Evolutionary conservation across 2,329 filamentous ascomycete genomes (phyloP).

Genomic region (Anisogramma anomala): DNA sequence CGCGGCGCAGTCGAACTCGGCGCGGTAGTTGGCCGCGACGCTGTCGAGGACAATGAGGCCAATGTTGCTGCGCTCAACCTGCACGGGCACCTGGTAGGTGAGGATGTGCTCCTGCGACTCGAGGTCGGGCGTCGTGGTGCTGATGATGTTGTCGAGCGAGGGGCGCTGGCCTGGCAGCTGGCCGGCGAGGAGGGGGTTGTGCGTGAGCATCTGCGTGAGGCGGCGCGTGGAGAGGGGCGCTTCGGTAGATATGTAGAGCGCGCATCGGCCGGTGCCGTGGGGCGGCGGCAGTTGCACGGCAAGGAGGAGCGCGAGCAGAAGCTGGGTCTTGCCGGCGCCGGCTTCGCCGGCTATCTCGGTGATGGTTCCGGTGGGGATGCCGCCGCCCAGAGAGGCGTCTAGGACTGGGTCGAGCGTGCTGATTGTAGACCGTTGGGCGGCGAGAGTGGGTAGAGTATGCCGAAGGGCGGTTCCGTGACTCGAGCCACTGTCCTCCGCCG

Average conservation of each 20-base stretch:
- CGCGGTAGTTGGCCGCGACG: slow-evolving; percentile 89
- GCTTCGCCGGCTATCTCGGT: slow-evolving; percentile 90
- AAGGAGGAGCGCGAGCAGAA: slow-evolving; percentile 75
- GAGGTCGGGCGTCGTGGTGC: slow-evolving; percentile 75
- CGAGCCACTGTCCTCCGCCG: not conserved
- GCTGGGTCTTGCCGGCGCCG: slow-evolving; percentile 88
- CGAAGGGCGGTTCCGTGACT: slow-evolving; percentile 24
- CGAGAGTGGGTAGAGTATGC: slow-evolving; percentile 21
- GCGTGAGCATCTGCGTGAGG: slow-evolving; percentile 63
- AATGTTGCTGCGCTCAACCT: slow-evolving; percentile 62
- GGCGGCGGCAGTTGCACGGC: slow-evolving; percentile 71
- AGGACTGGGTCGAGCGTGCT: slow-evolving; percentile 69
- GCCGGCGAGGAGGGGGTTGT: slow-evolving; percentile 47
- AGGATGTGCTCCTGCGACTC: slow-evolving; percentile 94
- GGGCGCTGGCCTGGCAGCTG: slow-evolving; percentile 29
- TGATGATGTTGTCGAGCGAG: slow-evolving; percentile 65
- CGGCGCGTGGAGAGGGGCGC: slow-evolving; percentile 71
- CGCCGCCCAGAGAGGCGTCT: slow-evolving; percentile 61
- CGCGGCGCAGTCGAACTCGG: slow-evolving; percentile 63
- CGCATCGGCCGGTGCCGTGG: slow-evolving; percentile 57
- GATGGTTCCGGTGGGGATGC: slow-evolving; percentile 68
- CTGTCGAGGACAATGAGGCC: slow-evolving; percentile 83
- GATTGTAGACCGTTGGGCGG: slow-evolving; percentile 45
- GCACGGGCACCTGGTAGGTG: slow-evolving; percentile 80
- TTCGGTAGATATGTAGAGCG: slow-evolving; percentile 91